A percentile compares a stretch with the other conserved stretches of the same genome.
Conservation (phyloP, 1,284 basidiomycete genomes). For the Fomitopsis pinicola region DNA sequence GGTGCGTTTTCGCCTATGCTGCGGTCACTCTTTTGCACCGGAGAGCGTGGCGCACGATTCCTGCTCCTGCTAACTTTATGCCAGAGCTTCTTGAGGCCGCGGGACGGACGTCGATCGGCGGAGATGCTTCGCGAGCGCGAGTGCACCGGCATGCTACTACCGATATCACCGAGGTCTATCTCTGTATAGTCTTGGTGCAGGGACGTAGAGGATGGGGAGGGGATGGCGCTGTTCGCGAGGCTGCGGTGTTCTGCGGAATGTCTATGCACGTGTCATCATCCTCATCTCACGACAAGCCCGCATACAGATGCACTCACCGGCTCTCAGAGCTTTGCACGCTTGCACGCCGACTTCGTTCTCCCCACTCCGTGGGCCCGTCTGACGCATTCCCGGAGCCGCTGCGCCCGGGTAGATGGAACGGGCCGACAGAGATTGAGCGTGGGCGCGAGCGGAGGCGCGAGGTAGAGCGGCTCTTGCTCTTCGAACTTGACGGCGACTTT, state of each 20-base stretch:
- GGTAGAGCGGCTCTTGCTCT: conserved; percentile 26
- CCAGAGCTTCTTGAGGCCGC: conserved; percentile 14
- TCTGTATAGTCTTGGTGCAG: conserved; percentile 31
- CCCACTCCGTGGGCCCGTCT: too few relatives aligned
- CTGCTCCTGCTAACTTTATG: conserved; percentile 13
- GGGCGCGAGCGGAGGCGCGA: not conserved
- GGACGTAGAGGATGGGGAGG: conserved; percentile 13
- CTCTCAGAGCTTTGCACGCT: conserved; percentile 29
- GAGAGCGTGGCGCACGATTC: not conserved
- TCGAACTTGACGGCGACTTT: not conserved
- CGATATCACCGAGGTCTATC: conserved; percentile 63
- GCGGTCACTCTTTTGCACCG: conserved; percentile 6
- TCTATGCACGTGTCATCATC: conserved; percentile 26
- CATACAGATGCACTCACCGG: conserved; percentile 30
- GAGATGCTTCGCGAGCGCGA: conserved; percentile 32
- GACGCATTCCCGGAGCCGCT: too few relatives aligned
- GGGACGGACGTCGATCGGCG: conserved; percentile 10
- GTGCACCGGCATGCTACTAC: conserved; percentile 49
- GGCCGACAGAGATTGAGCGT: conserved; percentile 2
- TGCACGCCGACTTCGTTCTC: too few relatives aligned
- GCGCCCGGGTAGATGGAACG: conserved; percentile 6
- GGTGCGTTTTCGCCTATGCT: not conserved
- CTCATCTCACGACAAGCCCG: not conserved
- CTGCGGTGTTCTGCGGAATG: conserved; percentile 73
- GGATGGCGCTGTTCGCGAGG: conserved; percentile 48